Base-by-base conservation (phyloP, 139 green algal genomes). In the Volvox reticuliferus region DNA sequence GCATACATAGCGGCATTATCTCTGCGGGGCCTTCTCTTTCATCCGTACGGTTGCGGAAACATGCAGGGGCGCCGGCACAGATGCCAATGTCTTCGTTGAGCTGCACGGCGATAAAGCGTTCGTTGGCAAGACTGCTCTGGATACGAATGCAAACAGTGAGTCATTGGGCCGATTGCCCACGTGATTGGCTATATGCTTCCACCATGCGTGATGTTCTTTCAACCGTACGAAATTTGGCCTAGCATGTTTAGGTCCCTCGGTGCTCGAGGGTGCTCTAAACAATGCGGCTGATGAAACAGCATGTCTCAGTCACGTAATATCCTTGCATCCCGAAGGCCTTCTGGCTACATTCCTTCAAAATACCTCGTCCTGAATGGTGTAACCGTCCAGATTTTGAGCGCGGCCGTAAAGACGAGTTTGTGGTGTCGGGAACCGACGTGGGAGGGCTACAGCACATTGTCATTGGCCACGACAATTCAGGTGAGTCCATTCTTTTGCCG, bases 21-120 rank as follows among this genome's bases (percentile, higher is more conserved):
- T 55, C 44, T 55, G 9, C 44, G 5, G 44, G 44, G 5, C 44
- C 44, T 55, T 55, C 44, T 55, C 44, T 55, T 55, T 55, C 44
- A 55, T 55, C 44, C 44, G 44, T 55, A 9, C 44, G 44, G 44
- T 55, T 55, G 44, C 9, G 44, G 44, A 9, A 55, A 55, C 44
- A 9, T 75, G 22, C 61, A 89, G 93, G 35, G 91, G 91, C 21
- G 93, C 93, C 5, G 94, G 94, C 12, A 96, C 94, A 12, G 93
- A 95, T 62, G 94, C 94, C 71, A 96, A 95, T 63, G 93, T 96
- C 19, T 92, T 79, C 50, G 85, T 95, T 28, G 91, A 95, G 83
- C 62, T 96, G 37, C 86, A 94, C 3, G 94, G 94, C 36, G 79
- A 91, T 89, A 92, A 91, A 81, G 92, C 82, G 1, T 91, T 91